Evolutionary conservation across 2,329 filamentous ascomycete genomes (phyloP), one percentile per base, ranked within the genome.

Genomic region (Leptosphaerulina australis): DNA sequence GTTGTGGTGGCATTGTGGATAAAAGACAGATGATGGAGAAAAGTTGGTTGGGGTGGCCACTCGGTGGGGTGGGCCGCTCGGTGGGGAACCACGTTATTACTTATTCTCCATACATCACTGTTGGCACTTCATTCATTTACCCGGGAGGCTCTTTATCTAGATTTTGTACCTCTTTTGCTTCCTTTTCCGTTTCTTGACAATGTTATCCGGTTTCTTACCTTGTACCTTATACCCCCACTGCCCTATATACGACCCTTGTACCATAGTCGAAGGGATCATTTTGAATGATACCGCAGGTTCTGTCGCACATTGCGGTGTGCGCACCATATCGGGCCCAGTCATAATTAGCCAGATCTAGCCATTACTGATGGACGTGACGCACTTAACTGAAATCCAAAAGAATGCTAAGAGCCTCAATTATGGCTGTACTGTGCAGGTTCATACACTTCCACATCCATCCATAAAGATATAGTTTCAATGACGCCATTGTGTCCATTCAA

Each of bases 161-260:
- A 55, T 54, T 56, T 55, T 55, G 50, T 59, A 59, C 44, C 38
- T 51, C 50, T 53, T 43, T 46, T 15, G 39, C 53, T 56, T 53
- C 33, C 45, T 33, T 46, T 14, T 38, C n/a, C n/a, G n/a, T 49
- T 59, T 53, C 35, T 53, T 53, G 40, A 58, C 52, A 61, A 60
- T 63, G 33, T 22, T 47, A 54, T 47, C 43, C 18, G 8, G 6
- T 36, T 44, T 36, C 24, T 39, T 37, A 22, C 34, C 15, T 11
- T 26, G 22, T 12, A 17, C 20, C 35, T 25, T 45, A 36, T 48
- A 43, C 26, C 45, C 25, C 36, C 17, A 36, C 17, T 39, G n/a
- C 20, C n/a, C n/a, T n/a, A n/a, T n/a, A 24, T 41, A 43, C 25
- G 18, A 29, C n/a, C n/a, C 14, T 4, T 40, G 21, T 43, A 46